Conservation (phyloP, 2,329 filamentous ascomycete species). For the Leptodontidium sp. region DNA sequence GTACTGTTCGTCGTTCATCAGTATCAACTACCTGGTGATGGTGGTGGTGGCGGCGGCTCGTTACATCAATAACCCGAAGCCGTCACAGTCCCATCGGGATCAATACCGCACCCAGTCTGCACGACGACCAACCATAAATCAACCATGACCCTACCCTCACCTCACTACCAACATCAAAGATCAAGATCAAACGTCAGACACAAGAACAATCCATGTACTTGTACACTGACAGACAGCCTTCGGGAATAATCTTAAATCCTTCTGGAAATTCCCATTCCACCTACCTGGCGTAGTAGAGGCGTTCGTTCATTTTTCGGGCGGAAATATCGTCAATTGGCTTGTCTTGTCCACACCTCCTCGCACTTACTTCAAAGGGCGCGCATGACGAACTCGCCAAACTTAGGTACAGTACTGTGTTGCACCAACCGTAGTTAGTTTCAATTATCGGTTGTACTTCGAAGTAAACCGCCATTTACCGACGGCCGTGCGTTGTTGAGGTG, state of each 20-base stretch:
- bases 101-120: not conserved
- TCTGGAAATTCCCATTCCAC: not conserved
- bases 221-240: no score
- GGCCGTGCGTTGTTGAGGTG: not conserved
- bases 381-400: slow-evolving; percentile 10
- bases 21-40: no score
- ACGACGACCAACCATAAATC: not conserved
- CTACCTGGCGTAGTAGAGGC: not conserved
- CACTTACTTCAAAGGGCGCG: slow-evolving; percentile 9
- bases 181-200: no score
- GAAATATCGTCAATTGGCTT: slow-evolving; percentile 13
- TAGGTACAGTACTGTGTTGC: not conserved
- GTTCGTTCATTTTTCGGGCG: not conserved
- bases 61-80: slow-evolving; percentile 16
- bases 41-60: not conserved
- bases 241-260: slow-evolving; percentile 11
- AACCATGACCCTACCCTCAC: not conserved
- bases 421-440: no score
- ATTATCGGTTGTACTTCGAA: no score
- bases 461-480: slow-evolving; percentile 11
- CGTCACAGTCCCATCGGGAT: not conserved
- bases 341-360: not conserved
- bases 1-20: not conserved
- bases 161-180: not conserved
- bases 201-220: no score